Base-by-base conservation (phyloP, 768 basidiomycete genomes). In the Hysterangium stoloniferum region DNA sequence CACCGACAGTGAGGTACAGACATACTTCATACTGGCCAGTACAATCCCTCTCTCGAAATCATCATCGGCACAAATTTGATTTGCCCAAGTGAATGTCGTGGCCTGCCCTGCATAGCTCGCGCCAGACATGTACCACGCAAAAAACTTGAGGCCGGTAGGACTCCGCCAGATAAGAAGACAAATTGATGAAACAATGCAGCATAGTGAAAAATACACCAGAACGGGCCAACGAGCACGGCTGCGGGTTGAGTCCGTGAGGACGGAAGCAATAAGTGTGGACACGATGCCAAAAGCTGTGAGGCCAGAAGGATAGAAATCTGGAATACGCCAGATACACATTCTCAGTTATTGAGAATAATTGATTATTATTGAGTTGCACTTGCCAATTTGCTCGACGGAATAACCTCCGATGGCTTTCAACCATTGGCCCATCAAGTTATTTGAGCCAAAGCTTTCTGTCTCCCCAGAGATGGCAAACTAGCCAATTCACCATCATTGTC, bases 61-160 rank as follows among this genome's bases (percentile, higher is more conserved):
- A 62, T 88, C 82, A 56, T 84, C 79, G 24, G 78, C 74, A 52
- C 80, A 82, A 45, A 84, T 75, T 59, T 84, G 80, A 62, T 88
- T 88, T n/a, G 84, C 83, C 86, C 86, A 86, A 75, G 81, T 80
- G 58, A 87, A 86, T 22, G 84, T 88, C 15, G 77, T 79, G 5
- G 84, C 86, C 60, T 87, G 86, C 8, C 85, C 84, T 0, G 83
- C 74, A 59, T 82, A 88, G 5, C 82, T 78, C 13, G 82, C 80
- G 1, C 84, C 82, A 4, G 77, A 74, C 8, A 79, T 58, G 60
- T 79, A 86, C 59, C 83, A 88, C 4, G 83, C 86, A 56, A 86
- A 84, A 63, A 82, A 86, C 55, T 82, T 82, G n/a, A 81, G 73
- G 1, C 71, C 75, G 0, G 66, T 76, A 4, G 84, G 77, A 48